These are phyloP conservation scores for Aspergillus asperescens DNA, from an alignment of 495 filamentous ascomycete species.

Conservation along the genomic window DNA sequence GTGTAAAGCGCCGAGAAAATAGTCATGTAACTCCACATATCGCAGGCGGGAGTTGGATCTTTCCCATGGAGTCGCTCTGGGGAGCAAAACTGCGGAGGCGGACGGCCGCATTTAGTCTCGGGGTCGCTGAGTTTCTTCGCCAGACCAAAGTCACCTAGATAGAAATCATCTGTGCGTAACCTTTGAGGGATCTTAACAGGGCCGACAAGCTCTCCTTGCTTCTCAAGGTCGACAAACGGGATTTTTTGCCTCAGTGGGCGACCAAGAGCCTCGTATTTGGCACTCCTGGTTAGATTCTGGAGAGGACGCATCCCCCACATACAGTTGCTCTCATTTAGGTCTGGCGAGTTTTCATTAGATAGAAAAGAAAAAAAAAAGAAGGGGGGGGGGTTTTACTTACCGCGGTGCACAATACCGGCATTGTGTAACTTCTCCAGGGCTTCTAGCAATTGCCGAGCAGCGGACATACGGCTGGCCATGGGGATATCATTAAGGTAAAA, in stretches of 20 bases:
- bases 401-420: constrained; percentile 24
- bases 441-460: constrained; percentile 27
- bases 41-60: constrained; percentile 27
- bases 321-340: constrained; percentile 19
- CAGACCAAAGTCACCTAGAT: constrained; percentile 52
- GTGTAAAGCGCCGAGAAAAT: constrained; percentile 28
- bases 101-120: constrained; percentile 10
- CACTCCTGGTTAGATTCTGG: constrained; percentile 13
- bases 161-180: constrained; percentile 40
- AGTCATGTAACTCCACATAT: constrained; percentile 35
- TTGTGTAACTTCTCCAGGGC: constrained; percentile 26
- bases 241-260: constrained; percentile 23
- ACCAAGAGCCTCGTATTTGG: constrained; percentile 25
- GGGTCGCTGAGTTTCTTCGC: constrained; percentile 20
- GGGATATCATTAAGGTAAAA: constrained; percentile 9
- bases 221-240: constrained; percentile 10
- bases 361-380: background rate
- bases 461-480: constrained; percentile 26
- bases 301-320: constrained; percentile 25
- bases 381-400: constrained; percentile 14
- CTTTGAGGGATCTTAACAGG: constrained; percentile 12
- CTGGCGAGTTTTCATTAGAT: constrained; percentile 15
- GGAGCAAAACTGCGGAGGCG: constrained; percentile 21
- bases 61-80: constrained; percentile 25
- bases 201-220: constrained; percentile 22